Evolutionary conservation across 208 protist genomes (phyloP).

Genomic region (Leishmania tropica): DNA sequence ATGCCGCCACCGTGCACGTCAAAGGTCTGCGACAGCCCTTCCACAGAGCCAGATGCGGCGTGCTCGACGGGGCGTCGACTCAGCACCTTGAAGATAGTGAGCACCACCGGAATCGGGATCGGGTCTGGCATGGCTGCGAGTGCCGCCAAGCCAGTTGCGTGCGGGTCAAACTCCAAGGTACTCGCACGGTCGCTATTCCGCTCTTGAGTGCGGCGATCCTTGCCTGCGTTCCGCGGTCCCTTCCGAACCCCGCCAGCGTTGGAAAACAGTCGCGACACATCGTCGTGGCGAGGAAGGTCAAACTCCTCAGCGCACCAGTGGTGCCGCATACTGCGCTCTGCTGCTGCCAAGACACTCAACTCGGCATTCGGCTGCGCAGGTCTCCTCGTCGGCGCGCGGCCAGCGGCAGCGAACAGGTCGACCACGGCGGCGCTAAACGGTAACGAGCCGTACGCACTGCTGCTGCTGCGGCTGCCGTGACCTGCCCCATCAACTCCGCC

Average conservation of each 20-base stretch:
- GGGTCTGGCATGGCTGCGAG: constrained; percentile 26
- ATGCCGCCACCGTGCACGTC: background rate
- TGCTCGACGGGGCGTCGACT: constrained; percentile 1
- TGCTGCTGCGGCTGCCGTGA: background rate
- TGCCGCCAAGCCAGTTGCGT: constrained; percentile 20
- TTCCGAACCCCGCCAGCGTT: background rate
- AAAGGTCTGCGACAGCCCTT: background rate
- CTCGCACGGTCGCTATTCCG: background rate
- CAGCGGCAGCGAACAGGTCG: constrained; percentile 12
- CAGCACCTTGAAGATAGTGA: constrained; percentile 23
- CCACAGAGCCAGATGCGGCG: background rate
- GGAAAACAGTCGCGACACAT: constrained; percentile 15
- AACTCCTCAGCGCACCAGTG: constrained; percentile 14
- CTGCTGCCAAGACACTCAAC: constrained; percentile 19
- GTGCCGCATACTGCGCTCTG: constrained; percentile 16
- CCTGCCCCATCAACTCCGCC: background rate
- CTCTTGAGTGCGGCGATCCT: background rate
- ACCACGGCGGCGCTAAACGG: background rate
- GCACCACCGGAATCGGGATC: constrained; percentile 21
- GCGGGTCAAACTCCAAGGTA: constrained; percentile 10
- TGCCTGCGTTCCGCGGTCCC: background rate
- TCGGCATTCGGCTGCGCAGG: background rate
- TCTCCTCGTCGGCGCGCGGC: background rate
- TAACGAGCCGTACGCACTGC: background rate
- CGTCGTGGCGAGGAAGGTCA: constrained; percentile 34